These are phyloP conservation scores for Moesziomyces parantarcticus DNA, from an alignment of 1,284 basidiomycete species.

Conservation along the genomic window DNA sequence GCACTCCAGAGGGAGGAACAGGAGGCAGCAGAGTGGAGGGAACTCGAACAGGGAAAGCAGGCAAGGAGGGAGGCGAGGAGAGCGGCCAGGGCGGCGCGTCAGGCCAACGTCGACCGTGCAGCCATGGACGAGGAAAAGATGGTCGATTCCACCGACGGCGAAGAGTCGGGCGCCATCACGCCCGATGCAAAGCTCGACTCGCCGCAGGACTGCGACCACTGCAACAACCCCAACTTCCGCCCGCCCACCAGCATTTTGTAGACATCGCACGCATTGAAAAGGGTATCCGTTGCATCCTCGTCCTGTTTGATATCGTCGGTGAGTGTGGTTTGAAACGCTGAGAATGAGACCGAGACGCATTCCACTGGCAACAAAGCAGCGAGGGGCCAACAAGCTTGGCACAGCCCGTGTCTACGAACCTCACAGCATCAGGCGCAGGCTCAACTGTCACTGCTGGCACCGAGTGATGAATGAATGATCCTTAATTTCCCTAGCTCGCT, in stretches of 20 bases:
- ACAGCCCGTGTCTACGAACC: no score
- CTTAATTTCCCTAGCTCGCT: not conserved
- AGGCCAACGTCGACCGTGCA: not conserved
- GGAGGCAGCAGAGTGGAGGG: conserved; percentile 26
- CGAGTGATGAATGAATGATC: no score
- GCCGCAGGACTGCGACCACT: conserved; percentile 25
- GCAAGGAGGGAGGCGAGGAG: conserved; percentile 27
- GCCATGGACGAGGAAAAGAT: conserved; percentile 26
- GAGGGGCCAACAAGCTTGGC: no score
- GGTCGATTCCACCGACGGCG: conserved; percentile 5
- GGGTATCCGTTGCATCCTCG: no score
- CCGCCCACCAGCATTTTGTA: conserved; percentile 44
- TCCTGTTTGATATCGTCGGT: no score
- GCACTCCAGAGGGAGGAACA: conserved; percentile 49
- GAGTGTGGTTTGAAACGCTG: no score
- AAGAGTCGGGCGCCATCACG: not conserved
- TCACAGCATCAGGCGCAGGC: no score
- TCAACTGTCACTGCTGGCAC: no score
- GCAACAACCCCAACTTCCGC: conserved; percentile 30
- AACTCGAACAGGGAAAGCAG: conserved; percentile 23
- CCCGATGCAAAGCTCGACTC: not conserved
- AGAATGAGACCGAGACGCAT: no score
- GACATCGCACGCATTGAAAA: not conserved
- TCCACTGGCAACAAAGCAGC: no score
- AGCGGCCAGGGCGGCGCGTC: conserved; percentile 10